Base-by-base conservation (phyloP, 345 rosid species). In the Noccaea caerulescens region DNA sequence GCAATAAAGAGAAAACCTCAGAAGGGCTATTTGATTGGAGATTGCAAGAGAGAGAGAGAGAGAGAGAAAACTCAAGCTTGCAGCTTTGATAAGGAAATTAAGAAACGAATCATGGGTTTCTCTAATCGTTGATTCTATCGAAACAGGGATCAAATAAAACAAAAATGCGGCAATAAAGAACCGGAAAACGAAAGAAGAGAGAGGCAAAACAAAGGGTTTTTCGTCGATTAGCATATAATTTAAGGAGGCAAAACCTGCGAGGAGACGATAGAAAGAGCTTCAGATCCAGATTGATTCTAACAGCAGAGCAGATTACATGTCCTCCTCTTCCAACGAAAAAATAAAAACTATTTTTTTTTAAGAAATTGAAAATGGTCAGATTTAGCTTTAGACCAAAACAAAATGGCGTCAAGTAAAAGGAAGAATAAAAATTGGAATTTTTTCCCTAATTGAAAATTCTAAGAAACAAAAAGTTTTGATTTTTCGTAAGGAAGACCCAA, bases 261-360 rank as follows among this genome's bases (percentile, higher is more conserved):
- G 1, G 38, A 51, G 72, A 59, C 16, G 57, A 46, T 43, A 60
- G 14, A 75, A 2, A 47, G 65, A 66, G 72, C 70, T 67, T 72
- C 69, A 72, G 77, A 77, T 77, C 80, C 80, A 72, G 73, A 77
- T 72, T 63, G 70, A 66, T 66, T 76, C 16, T 54, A 62, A 50
- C 46, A 77, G 63, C 61, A 63, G 76, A 61, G 60, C 66, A 76
- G 68, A 76, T 64, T 57, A 2, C 68, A 58, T 49, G 67, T 63
- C 57, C 43, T 63, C 58, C 57, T 55, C 72, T 56, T 60, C 45
- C 63, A 74, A 59, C 58, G 39, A 36, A 4, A 10, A 11, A 44
- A 7, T 5, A 43, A 43, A 63, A 32, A 60, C 0, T 51, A 8
- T 13, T 9, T 16, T n/a, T 54, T 46, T 7, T 30, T 42, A 61